phyloP scores from a whole-genome alignment of 768 basidiomycete species.

The Calocera cornea region DNA sequence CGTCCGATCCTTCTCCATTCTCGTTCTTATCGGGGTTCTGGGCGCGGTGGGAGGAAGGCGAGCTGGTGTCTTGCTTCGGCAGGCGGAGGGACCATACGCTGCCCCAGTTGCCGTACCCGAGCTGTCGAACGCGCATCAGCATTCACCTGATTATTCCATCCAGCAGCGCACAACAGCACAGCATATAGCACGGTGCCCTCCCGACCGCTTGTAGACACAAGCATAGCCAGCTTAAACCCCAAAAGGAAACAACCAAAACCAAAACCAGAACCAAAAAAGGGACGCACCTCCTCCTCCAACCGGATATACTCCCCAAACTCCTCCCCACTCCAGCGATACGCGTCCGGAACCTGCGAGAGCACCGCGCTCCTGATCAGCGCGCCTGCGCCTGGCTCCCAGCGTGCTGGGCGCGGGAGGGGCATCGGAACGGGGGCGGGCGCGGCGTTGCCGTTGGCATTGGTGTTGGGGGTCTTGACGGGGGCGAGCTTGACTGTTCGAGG shows the following conservation, averaged over 20 bases:
- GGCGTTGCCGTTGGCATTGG: too few relatives aligned
- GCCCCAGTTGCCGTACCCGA: constrained; percentile 89
- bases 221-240: neutral
- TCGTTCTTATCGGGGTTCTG: constrained; percentile 28
- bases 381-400: neutral
- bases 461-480: too few relatives aligned
- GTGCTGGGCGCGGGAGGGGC: neutral
- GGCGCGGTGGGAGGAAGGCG: too few relatives aligned
- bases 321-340: neutral
- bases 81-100: constrained; percentile 48
- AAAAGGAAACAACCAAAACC: neutral
- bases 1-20: constrained; percentile 36
- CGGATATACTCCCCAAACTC: neutral
- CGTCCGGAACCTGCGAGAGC: neutral
- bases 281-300: neutral
- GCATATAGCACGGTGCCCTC: too few relatives aligned
- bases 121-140: constrained; percentile 29
- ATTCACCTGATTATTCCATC: too few relatives aligned
- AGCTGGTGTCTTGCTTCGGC: constrained; percentile 22
- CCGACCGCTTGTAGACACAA: too few relatives aligned
- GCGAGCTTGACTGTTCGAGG: too few relatives aligned
- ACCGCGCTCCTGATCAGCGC: neutral
- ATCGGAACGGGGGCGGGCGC: neutral
- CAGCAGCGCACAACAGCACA: too few relatives aligned
- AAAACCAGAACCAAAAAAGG: neutral